Evolutionary conservation across 2,329 filamentous ascomycete genomes (phyloP), one percentile per base, ranked within the genome.

Genomic region (Pseudocercospora pini-densiflorae): DNA sequence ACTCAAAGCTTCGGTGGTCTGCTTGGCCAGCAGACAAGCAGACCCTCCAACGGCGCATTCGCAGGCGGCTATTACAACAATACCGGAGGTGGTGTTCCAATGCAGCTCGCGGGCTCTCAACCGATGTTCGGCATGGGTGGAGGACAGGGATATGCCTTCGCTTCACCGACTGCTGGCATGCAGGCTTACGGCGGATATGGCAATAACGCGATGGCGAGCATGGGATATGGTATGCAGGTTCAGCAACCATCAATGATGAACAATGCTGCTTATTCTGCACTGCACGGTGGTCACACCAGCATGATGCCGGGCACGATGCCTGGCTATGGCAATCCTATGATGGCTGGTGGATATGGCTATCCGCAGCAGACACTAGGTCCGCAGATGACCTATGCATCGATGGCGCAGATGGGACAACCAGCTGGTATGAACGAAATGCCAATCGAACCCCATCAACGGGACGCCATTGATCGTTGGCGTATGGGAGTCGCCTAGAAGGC

Each of bases 31-130:
- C 67, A 71, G 29, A 53, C 61, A 3, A 65, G 67, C 31, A 36
- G 67, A 21, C 69, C 72, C 33, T 63, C 67, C 10, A 77, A 78
- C n/a, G 76, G 78, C 23, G 75, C 77, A 1, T 81, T 79, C 70
- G 69, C 68, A 19, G 69, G 67, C 14, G 72, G 70, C 16, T 64
- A 66, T 49, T 72, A 72, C 62, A 72, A 73, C 58, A 66, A 65
- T 23, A 68, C 68, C 49, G 59, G 66, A 10, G 68, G 66, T 19
- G 67, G 63, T 27, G 54, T 64, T 60, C 61, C 49, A 23, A 23
- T 61, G 55, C 62, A 36, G 61, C 61, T 57, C 27, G 51, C 40
- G 67, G 63, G 36, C 64, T 68, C 54, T 23, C 64, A 61, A 33
- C 67, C 70, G 40, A 67, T 72, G 67, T 71, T 71, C 51, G 66